These are phyloP conservation scores for Epithele typhae DNA, from an alignment of 768 basidiomycete species.

Conservation along the genomic window DNA sequence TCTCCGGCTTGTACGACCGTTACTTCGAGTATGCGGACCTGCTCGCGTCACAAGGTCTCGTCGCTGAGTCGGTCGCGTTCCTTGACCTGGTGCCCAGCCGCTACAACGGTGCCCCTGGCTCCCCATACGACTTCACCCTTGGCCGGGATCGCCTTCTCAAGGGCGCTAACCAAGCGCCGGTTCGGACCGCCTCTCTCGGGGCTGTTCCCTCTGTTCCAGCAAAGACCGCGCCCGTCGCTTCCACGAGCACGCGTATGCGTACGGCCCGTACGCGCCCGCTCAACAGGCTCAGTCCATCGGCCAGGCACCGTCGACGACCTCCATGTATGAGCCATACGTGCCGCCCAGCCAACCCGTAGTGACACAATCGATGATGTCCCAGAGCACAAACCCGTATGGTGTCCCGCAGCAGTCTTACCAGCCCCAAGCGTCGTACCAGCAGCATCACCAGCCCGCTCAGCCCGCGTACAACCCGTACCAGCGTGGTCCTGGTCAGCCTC, in stretches of 20 bases:
- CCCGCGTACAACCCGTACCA: conserved; percentile 24
- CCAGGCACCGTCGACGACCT: conserved; percentile 15
- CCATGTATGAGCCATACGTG: conserved; percentile 19
- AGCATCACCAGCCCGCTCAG: background rate
- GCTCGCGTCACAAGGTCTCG: conserved; percentile 84
- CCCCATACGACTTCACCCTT: conserved; percentile 34
- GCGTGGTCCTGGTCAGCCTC: conserved; percentile 31
- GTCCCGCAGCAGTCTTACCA: conserved; percentile 13
- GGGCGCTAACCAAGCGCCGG: conserved; percentile 24
- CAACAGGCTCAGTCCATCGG: conserved; percentile 21
- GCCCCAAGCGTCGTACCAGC: conserved; percentile 14
- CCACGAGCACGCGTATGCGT: conserved; percentile 17
- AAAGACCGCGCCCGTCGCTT: conserved; percentile 14
- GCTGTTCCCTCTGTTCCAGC: conserved; percentile 13
- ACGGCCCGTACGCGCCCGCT: conserved; percentile 18
- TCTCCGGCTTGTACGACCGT: conserved; percentile 82
- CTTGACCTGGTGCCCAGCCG: conserved; percentile 73
- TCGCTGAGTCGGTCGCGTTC: conserved; percentile 77
- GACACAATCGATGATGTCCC: conserved; percentile 16
- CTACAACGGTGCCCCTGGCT: conserved; percentile 60
- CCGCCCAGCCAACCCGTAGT: conserved; percentile 12
- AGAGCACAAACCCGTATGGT: conserved; percentile 14
- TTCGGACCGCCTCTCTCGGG: conserved; percentile 21
- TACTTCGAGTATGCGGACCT: conserved; percentile 97
- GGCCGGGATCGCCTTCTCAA: conserved; percentile 44